Percentiles rank a stretch among this genome's conserved stretches.
These are phyloP conservation scores for Leishmania mexicana DNA, from an alignment of 208 protist species.

Conservation along the genomic window DNA sequence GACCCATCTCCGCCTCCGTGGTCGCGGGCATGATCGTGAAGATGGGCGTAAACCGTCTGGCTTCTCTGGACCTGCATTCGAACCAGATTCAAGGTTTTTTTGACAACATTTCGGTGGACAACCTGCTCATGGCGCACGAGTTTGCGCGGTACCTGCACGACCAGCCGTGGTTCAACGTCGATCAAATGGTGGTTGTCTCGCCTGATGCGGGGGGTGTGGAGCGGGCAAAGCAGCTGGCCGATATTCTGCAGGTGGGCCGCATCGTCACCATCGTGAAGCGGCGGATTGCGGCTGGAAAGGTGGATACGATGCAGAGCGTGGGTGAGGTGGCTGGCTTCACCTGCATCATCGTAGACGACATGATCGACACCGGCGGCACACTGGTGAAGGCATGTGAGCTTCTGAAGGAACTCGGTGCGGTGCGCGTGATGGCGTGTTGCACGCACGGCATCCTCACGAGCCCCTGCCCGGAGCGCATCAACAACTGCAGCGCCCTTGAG, in stretches of 20 bases:
- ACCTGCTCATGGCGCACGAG: conserved; percentile 88
- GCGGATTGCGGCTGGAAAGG: conserved; percentile 75
- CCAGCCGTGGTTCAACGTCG: conserved; percentile 75
- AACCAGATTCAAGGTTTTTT: conserved; percentile 97
- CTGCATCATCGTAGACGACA: conserved; percentile 96
- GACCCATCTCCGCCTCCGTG: conserved; percentile 93
- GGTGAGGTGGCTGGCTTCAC: conserved; percentile 94
- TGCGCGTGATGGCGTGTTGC: conserved; percentile 90
- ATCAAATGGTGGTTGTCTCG: conserved; percentile 93
- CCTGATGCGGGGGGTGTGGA: conserved; percentile 96
- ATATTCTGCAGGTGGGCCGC: conserved; percentile 82
- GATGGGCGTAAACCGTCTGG: conserved; percentile 91
- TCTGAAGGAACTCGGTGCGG: conserved; percentile 92
- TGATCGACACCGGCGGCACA: conserved; percentile 96
- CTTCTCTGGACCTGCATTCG: conserved; percentile 94
- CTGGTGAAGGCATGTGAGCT: conserved; percentile 93
- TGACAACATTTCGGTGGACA: conserved; percentile 92
- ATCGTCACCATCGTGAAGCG: conserved; percentile 97
- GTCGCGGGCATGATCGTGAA: conserved; percentile 93
- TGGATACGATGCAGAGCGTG: conserved; percentile 92
- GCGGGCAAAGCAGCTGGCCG: conserved; percentile 89
- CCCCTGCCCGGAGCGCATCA: conserved; percentile 87
- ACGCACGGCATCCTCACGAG: conserved; percentile 95
- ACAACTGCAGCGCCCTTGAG: conserved; percentile 81
- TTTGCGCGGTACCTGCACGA: conserved; percentile 74